Evolutionary conservation across 2,329 filamentous ascomycete species (phyloP), one percentile per base, ranked within the genome.

Genomic region (Sclerotinia subarctica): DNA sequence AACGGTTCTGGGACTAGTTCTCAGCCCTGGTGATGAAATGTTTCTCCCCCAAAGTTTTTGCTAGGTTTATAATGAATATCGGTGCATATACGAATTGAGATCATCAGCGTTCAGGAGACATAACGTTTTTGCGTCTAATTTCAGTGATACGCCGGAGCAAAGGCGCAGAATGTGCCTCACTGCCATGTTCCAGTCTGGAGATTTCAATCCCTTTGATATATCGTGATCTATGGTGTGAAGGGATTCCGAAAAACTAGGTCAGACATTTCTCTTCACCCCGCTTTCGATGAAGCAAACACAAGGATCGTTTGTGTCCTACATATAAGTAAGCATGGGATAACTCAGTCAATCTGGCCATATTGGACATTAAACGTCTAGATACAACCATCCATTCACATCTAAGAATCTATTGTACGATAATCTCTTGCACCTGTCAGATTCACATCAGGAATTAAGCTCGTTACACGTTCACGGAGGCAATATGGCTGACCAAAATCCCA

Each of bases 141-240:
- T 24, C n/a, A n/a, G n/a, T 24, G 52, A 4, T 11, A 26, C 10
- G 35, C 24, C 15, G 15, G 42, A 49, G 26, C 32, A 26, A 19
- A 49, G 26, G 26, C 32, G 46, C 29, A 21, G 26, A 49, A 35
- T 5, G 26, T 29, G 24, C 38, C 38, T 60, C 26, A 47, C 24
- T 60, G 57, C 42, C 42, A 60, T 60, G 44, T 60, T 60, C 58
- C 44, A 49, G 58, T 44, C 44, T 35, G 49, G 19, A 15, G 29
- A n/a, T 35, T 46, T 46, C 5, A 17, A 58, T 58, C 47, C 2
- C 26, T n/a, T 47, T 32, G 44, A 49, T 32, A 35, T 44, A 60
- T 49, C 21, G 26, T 38, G 21, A 38, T 62, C 58, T 26, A 49
- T 62, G 44, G 49, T 32, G 17, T 15, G 57, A 60, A 32, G 19